Base-by-base conservation (phyloP, 192 early-diverging fungal species). In the Spizellomyces punctatus region DNA sequence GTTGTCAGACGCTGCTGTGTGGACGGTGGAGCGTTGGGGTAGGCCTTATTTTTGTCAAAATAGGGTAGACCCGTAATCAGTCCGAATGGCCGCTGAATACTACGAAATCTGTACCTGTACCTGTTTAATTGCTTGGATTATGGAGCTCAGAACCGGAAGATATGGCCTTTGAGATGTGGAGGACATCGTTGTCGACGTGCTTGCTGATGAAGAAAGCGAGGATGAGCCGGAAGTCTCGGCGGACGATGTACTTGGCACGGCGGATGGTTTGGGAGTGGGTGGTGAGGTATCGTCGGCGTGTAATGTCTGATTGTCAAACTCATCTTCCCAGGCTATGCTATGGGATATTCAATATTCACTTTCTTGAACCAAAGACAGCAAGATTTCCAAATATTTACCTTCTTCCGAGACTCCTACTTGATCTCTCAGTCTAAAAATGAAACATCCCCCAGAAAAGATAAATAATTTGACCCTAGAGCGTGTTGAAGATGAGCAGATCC, bases 321-420 rank as follows among this genome's bases (percentile, higher is more conserved):
- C 67, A 57, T 69, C 67, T 46, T 69, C 67, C 67, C 67, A 69
- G 12, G 67, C 67, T 36, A 36, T 36, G 27, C 27, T 36, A 3
- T 36, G 27, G 3, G 3, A 36, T 46, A 66, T 66, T 2, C 2
- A 22, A 12, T 12, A 63, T 46, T 27, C 41, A 63, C 61, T n/a
- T 63, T 63, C 10, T 6, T 58, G 41, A 58, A 58, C 9, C 22
- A 10, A 16, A 8, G 8, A 2, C 57, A 36, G 27, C 27, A 36
- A 36, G 1, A 3, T 36, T 36, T 36, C 27, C 0, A 3, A 36
- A 3, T 36, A 36, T 36, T 36, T 36, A 36, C 27, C 27, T 36
- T 36, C 27, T 0, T 36, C 27, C 27, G 3, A 36, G 27, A 36
- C 27, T 36, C 3, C 27, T 36, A 36, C 27, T 36, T 36, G 27